Evolutionary conservation across 208 protist genomes (phyloP), one percentile per base, ranked within the genome.

Genomic region (Acanthamoeba culbertsoni): DNA sequence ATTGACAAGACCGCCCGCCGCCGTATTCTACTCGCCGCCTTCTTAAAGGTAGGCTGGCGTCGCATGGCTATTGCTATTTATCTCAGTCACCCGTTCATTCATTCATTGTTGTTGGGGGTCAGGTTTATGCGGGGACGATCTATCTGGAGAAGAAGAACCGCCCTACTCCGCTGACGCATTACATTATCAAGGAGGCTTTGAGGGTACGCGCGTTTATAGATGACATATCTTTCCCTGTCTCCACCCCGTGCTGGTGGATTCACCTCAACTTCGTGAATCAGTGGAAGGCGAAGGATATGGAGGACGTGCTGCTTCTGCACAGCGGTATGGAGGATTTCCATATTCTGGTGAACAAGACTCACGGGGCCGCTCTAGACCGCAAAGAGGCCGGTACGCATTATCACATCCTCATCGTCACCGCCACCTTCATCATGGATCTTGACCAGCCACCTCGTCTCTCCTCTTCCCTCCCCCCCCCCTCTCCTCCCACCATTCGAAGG

Each of bases 201-300:
- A 12, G 43, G 84, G 84, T 91, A 51, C 37, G 8, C 28, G n/a
- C 65, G 2, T 23, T 77, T 45, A 10, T 77, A n/a, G 40, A 23
- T 77, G 8, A 16, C n/a, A 3, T 91, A 31, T 65, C 33, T 71
- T 2, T 59, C 4, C 12, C 7, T 90, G 14, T 90, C n/a, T n/a
- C n/a, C n/a, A n/a, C n/a, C n/a, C n/a, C n/a, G n/a, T n/a, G n/a
- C n/a, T n/a, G n/a, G n/a, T n/a, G n/a, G n/a, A n/a, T n/a, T n/a
- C n/a, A n/a, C n/a, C n/a, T n/a, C n/a, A n/a, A n/a, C n/a, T n/a
- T n/a, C n/a, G n/a, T 45, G 20, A 68, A 26, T 68, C 33, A 91
- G 84, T 91, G 84, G 84, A 91, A 91, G 84, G 40, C 68, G 37
- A 91, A 91, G 43, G 84, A 91, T 33, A 51, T 45, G 35, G 55